phyloP scores from a whole-genome alignment of 2,329 filamentous ascomycete genomes.

The Sporothrix mexicana region DNA sequence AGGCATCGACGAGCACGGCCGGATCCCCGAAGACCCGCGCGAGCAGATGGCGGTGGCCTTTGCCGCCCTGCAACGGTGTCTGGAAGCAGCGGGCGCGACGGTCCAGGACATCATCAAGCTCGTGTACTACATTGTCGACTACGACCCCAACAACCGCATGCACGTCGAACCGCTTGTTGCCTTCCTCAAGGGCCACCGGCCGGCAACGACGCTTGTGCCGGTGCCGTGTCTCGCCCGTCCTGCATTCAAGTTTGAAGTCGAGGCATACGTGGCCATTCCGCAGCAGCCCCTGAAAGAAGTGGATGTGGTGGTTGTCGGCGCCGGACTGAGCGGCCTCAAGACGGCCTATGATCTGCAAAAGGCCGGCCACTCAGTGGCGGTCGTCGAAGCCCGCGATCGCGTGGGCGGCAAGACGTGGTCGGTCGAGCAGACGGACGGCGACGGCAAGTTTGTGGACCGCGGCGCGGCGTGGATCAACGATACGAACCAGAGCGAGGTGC shows the following conservation, averaged over 20 bases:
- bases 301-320: slow-evolving; percentile 36
- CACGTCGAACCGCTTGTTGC: slow-evolving; percentile 29
- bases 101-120: slow-evolving; percentile 34
- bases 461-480: slow-evolving; percentile 37
- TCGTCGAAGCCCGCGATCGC: slow-evolving; percentile 57
- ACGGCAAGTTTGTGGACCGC: slow-evolving; percentile 30
- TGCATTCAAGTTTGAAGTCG: slow-evolving; percentile 34
- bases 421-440: slow-evolving; percentile 23
- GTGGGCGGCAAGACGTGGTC: slow-evolving; percentile 59
- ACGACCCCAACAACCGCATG: slow-evolving; percentile 31
- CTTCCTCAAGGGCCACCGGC: slow-evolving; percentile 32
- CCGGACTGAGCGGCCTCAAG: slow-evolving; percentile 32
- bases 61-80: slow-evolving; percentile 16
- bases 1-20: slow-evolving; percentile 28
- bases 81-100: slow-evolving; percentile 30
- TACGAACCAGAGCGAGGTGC: slow-evolving; percentile 34
- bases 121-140: slow-evolving; percentile 37
- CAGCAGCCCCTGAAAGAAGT: slow-evolving; percentile 22
- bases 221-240: slow-evolving; percentile 32
- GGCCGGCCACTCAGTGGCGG: slow-evolving; percentile 42
- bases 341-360: slow-evolving; percentile 31
- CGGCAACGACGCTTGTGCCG: slow-evolving; percentile 33
- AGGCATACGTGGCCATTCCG: slow-evolving; percentile 32
- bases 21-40: background rate
- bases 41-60: slow-evolving; percentile 30